Evolutionary conservation across 2,329 filamentous ascomycete genomes (phyloP).

Genomic region (Myriosclerotinia curreyana): DNA sequence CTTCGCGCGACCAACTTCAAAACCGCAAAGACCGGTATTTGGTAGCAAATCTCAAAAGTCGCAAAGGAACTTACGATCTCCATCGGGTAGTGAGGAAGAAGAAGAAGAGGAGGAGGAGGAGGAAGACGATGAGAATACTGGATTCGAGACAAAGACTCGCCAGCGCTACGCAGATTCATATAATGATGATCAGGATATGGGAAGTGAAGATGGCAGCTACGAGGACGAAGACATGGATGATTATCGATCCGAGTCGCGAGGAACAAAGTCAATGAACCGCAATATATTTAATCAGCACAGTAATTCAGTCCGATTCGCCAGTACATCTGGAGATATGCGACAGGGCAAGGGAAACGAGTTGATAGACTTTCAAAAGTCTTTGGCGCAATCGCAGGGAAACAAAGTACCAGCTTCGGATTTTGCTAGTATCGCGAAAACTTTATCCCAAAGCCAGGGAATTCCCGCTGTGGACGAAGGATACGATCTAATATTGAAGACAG

Average conservation of each 20-base stretch:
- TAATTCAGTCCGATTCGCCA: constrained; percentile 47
- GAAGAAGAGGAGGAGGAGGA: constrained; percentile 46
- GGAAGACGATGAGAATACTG: constrained; percentile 43
- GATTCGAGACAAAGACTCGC: constrained; percentile 42
- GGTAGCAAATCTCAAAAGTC: constrained; percentile 17
- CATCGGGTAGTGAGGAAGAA: constrained; percentile 43
- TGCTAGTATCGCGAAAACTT: constrained; percentile 66
- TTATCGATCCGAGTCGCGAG: constrained; percentile 36
- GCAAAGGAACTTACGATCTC: constrained; percentile 27
- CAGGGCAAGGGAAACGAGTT: constrained; percentile 25
- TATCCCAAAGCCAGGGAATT: constrained; percentile 57
- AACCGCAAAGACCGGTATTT: constrained; percentile 44
- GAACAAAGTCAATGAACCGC: constrained; percentile 31
- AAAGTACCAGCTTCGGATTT: constrained; percentile 43
- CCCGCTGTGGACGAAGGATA: constrained; percentile 66
- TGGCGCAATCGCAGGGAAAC: constrained; percentile 23
- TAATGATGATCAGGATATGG: constrained; percentile 41
- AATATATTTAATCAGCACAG: constrained; percentile 40
- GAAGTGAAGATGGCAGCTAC: constrained; percentile 43
- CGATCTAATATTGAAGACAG: constrained; percentile 70
- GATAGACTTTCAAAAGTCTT: constrained; percentile 25
- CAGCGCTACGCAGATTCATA: constrained; percentile 41
- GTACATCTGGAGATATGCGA: constrained; percentile 24
- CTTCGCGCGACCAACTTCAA: constrained; percentile 28
- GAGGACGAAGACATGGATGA: constrained; percentile 39